phyloP scores from a whole-genome alignment of 2,329 filamentous ascomycete genomes.

The Colletotrichum sp. region DNA sequence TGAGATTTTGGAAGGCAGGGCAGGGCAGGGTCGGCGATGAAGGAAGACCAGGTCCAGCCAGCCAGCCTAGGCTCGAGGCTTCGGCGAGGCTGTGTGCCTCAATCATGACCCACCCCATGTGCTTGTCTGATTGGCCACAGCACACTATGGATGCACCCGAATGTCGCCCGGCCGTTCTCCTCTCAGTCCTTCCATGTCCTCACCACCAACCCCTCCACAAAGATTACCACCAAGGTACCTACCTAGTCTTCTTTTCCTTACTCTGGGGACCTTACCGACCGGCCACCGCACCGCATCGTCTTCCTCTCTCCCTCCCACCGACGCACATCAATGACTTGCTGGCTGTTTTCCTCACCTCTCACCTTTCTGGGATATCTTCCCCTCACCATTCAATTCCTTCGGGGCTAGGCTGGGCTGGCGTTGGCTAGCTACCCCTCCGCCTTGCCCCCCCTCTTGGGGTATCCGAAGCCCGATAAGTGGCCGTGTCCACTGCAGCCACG shows the following conservation, averaged over 20 bases:
- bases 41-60: background rate
- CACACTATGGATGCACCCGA: background rate
- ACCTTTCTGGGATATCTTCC: background rate
- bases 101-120: background rate
- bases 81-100: background rate
- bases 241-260: background rate
- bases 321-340: background rate
- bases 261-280: background rate
- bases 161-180: background rate
- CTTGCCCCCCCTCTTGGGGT: constrained; percentile 4
- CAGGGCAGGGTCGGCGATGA: background rate
- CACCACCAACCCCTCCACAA: background rate
- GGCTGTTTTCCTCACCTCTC: background rate
- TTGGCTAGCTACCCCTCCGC: background rate
- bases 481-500: constrained; percentile 16
- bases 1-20: background rate
- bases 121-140: background rate
- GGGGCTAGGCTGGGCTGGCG: background rate
- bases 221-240: background rate
- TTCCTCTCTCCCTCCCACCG: background rate
- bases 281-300: background rate
- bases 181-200: background rate
- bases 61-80: background rate
- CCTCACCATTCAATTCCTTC: background rate
- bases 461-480: background rate